A percentile compares a stretch with the other conserved stretches of the same genome.
phyloP scores from a whole-genome alignment of 1,284 basidiomycete species.

The Leccinum colubrinum region DNA sequence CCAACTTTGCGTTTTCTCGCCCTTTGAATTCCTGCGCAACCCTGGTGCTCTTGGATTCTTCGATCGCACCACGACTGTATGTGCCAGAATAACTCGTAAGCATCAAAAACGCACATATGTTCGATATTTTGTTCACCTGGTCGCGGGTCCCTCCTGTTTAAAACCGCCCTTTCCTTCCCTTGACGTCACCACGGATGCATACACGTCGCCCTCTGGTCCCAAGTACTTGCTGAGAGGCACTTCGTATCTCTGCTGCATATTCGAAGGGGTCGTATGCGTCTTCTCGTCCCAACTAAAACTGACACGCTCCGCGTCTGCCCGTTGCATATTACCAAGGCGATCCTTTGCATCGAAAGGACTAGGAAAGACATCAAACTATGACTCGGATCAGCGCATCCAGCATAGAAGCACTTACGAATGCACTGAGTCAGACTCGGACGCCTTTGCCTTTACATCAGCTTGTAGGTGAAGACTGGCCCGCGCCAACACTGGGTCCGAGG shows the following conservation, averaged over 20 bases:
- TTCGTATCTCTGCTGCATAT: constrained; percentile 9
- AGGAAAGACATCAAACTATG: constrained; percentile 1
- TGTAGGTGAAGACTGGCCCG: background rate
- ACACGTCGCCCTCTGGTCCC: background rate
- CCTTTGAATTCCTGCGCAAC: background rate
- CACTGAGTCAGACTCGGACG: background rate
- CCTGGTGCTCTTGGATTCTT: background rate
- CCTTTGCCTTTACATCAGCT: background rate
- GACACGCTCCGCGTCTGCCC: background rate
- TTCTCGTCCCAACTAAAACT: constrained; percentile 8
- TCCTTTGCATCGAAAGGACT: constrained; percentile 5
- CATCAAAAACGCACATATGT: background rate
- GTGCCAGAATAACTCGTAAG: constrained; percentile 9
- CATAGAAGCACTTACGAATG: constrained; percentile 9
- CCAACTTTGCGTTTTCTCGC: background rate
- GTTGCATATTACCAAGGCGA: background rate
- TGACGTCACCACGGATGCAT: background rate
- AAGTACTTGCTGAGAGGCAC: constrained; percentile 22
- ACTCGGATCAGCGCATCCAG: background rate
- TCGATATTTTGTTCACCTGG: constrained; percentile 4
- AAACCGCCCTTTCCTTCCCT: background rate
- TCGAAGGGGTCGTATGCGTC: background rate
- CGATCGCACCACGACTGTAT: background rate
- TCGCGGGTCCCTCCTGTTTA: background rate
- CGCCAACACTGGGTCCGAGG: background rate